Evolutionary conservation across 169 alveolate species (phyloP).

Genomic region (Plasmodium malariae): DNA sequence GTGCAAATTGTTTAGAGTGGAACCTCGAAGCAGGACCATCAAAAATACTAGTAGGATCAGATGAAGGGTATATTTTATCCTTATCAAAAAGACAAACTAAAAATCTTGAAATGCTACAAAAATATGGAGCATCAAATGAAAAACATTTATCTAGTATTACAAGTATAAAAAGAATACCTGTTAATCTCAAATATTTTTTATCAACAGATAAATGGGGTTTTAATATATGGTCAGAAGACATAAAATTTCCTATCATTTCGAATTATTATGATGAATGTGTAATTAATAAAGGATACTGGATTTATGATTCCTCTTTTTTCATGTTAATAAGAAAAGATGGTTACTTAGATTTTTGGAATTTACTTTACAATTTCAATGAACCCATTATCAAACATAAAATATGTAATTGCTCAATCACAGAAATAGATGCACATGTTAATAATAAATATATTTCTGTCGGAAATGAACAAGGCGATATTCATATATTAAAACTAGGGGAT

Average conservation of each 20-base stretch:
- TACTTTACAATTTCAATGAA: slow-evolving; percentile 55
- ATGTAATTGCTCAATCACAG: slow-evolving; percentile 57
- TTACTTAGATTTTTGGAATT: slow-evolving; percentile 66
- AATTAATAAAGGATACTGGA: slow-evolving; percentile 66
- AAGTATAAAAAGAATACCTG: slow-evolving; percentile 62
- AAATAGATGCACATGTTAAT: slow-evolving; percentile 62
- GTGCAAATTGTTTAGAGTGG: slow-evolving; percentile 74
- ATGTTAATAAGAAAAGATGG: slow-evolving; percentile 73
- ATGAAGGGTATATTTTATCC: slow-evolving; percentile 70
- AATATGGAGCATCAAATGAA: slow-evolving; percentile 68
- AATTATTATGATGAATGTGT: slow-evolving; percentile 69
- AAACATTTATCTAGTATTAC: slow-evolving; percentile 58
- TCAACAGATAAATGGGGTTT: slow-evolving; percentile 76
- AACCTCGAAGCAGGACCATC: slow-evolving; percentile 75
- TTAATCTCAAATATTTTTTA: slow-evolving; percentile 58
- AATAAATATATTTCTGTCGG: slow-evolving; percentile 61
- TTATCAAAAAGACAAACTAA: slow-evolving; percentile 65
- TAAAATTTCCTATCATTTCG: slow-evolving; percentile 63
- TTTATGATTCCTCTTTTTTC: slow-evolving; percentile 57
- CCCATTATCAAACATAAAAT: slow-evolving; percentile 71
- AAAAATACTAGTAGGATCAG: slow-evolving; percentile 67
- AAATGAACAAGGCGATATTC: slow-evolving; percentile 66
- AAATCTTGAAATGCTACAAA: slow-evolving; percentile 62
- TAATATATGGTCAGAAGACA: slow-evolving; percentile 75
- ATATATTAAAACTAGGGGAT: slow-evolving; percentile 60